A percentile compares a stretch with the other conserved stretches of the same genome.
These are phyloP conservation scores for Phaeoacremonium minimum DNA, from an alignment of 2,329 filamentous ascomycete genomes.

Conservation along the genomic window DNA sequence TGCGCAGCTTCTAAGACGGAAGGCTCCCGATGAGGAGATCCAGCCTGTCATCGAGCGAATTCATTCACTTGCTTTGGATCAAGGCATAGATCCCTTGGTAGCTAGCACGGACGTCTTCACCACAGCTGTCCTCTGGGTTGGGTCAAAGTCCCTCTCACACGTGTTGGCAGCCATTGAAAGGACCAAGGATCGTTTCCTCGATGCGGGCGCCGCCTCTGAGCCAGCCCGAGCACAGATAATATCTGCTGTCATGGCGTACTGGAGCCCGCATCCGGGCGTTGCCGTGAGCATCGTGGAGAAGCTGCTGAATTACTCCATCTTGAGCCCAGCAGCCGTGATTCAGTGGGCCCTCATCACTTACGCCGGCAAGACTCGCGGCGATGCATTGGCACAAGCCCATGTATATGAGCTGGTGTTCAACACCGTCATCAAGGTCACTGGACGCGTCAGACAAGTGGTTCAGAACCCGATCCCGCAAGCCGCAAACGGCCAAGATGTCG, in stretches of 20 bases:
- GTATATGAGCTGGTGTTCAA: conserved; percentile 87
- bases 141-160: conserved; percentile 93
- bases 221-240: conserved; percentile 84
- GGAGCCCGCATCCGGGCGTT: conserved; percentile 86
- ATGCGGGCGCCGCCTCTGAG: conserved; percentile 71
- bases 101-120: conserved; percentile 92
- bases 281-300: conserved; percentile 94
- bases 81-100: conserved; percentile 72
- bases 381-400: conserved; percentile 67
- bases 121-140: conserved; percentile 88
- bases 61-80: conserved; percentile 69
- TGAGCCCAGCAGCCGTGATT: conserved; percentile 79
- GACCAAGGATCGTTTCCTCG: conserved; percentile 81
- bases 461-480: conserved; percentile 21
- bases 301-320: conserved; percentile 92
- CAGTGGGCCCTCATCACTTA: conserved; percentile 77
- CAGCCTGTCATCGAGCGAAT: conserved; percentile 76
- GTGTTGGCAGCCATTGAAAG: conserved; percentile 94
- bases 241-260: conserved; percentile 85
- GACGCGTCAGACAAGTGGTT: conserved; percentile 77
- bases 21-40: conserved; percentile 83
- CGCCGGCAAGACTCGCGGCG: conserved; percentile 47
- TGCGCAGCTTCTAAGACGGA: conserved; percentile 73
- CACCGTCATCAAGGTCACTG: conserved; percentile 86
- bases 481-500: conserved; percentile 32